Evolutionary conservation across 345 rosid genomes (phyloP).

Genomic region (Abelmoschus esculentus): DNA sequence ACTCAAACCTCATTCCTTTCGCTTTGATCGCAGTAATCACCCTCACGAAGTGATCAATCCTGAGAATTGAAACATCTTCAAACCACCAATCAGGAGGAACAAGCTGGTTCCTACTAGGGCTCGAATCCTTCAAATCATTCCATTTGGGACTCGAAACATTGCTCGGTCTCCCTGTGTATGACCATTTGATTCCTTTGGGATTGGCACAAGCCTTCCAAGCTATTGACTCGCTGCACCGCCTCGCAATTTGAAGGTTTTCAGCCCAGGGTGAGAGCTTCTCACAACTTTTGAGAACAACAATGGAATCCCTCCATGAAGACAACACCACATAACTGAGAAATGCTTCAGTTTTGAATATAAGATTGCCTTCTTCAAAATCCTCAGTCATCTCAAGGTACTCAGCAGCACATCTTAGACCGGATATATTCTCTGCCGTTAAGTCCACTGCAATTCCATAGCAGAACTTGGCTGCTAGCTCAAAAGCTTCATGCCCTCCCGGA

Average conservation of each 20-base stretch:
- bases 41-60: slow-evolving; percentile 91
- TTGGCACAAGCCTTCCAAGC: slow-evolving; percentile 99
- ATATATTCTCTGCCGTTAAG: slow-evolving; percentile 83
- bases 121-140: slow-evolving; percentile 66
- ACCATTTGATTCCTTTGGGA: slow-evolving; percentile 93
- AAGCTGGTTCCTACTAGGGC: slow-evolving; percentile 66
- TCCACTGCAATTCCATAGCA: slow-evolving; percentile 92
- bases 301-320: slow-evolving; percentile 97
- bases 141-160: slow-evolving; percentile 76
- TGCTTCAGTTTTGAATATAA: slow-evolving; percentile 95
- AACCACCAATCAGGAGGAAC: slow-evolving; percentile 99
- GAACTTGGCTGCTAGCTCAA: slow-evolving; percentile 90
- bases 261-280: slow-evolving; percentile 96
- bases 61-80: slow-evolving; percentile 85
- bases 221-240: slow-evolving; percentile 93
- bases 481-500: slow-evolving; percentile 85
- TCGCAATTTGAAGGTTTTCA: slow-evolving; percentile 88
- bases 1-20: slow-evolving; percentile 88
- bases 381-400: slow-evolving; percentile 99
- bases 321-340: slow-evolving; percentile 91
- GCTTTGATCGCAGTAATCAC: slow-evolving; percentile 93
- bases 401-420: slow-evolving; percentile 82
- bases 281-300: slow-evolving; percentile 78
- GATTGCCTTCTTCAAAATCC: slow-evolving; percentile 95
- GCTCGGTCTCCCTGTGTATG: slow-evolving; percentile 66